Base-by-base conservation (phyloP, 306 rosid genomes). In the Dryas alaskensis region DNA sequence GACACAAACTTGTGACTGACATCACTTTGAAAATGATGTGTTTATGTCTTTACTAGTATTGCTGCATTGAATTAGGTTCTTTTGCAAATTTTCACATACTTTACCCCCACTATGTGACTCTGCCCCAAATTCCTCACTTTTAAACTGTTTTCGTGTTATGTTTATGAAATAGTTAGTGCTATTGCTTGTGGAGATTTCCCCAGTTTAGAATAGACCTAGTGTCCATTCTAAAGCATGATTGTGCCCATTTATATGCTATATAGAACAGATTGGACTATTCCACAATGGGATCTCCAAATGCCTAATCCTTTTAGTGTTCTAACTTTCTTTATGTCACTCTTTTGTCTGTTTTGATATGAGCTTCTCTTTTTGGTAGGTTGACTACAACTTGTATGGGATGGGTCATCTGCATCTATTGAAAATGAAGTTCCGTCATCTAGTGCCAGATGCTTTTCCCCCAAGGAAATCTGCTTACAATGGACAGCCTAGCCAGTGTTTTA, bases 341-440 rank as follows among this genome's bases (percentile, higher is more conserved):
- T 31, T 66, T 4, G 43, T 44, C 48, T 16, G 65, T 77, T 49
- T 25, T 31, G 69, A 73, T 57, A 46, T 55, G 52, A 50, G 37
- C 40, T 67, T 59, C 66, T 62, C 11, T 22, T 47, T 65, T 50
- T 76, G 60, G 31, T 71, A 84, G 88, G 63, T 84, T 45, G 88
- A 84, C 79, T 75, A 81, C 76, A 84, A 81, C 68, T 86, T 92
- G 85, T 86, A 88, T 68, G 98, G 98, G 81, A 93, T 93, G 98
- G 89, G 97, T 63, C 92, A 82, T 76, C 73, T 93, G 75, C 96
- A 93, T 79, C 75, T 88, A 64, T 87, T 88, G 51, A 93, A 91
- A 80, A 78, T 93, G 87, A 88, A 86, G 81, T 93, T 93, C 45
- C 92, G 97, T 72, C 85, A 78, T 73, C 96, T 91, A 57, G 69